Percentiles rank a stretch among this genome's conserved stretches.
Conservation (phyloP, 371 early-diverging fungal species). For the Apophysomyces elegans region DNA sequence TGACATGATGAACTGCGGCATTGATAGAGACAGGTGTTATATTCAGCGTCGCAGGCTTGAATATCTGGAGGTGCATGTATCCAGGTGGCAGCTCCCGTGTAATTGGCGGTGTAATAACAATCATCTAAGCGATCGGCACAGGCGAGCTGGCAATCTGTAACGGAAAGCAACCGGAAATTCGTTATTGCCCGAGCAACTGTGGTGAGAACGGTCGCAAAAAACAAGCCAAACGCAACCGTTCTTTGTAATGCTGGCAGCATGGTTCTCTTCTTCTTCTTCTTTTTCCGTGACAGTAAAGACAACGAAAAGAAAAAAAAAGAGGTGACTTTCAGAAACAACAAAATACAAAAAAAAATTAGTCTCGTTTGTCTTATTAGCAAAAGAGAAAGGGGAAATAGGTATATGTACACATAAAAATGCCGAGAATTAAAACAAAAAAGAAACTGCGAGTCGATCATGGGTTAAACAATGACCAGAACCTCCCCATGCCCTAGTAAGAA, state of each 20-base stretch:
- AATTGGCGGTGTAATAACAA: slow-evolving; percentile 2
- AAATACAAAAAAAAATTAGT: too few relatives aligned
- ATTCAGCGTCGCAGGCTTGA: neutral
- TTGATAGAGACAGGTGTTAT: neutral
- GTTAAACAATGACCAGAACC: too few relatives aligned
- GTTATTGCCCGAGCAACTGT: neutral
- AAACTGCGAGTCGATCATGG: too few relatives aligned
- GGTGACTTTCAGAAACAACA: neutral
- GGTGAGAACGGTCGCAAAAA: neutral
- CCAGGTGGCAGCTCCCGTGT: neutral
- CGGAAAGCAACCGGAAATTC: neutral
- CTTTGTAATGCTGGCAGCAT: neutral
- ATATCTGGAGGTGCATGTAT: neutral
- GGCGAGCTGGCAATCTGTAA: neutral
- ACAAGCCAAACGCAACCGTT: neutral
- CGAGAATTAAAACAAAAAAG: too few relatives aligned
- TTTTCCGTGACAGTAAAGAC: neutral
- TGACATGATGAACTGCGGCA: neutral
- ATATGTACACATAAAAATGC: too few relatives aligned
- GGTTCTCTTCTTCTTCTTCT: too few relatives aligned
- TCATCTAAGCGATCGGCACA: neutral
- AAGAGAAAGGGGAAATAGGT: too few relatives aligned
- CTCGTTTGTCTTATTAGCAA: too few relatives aligned
- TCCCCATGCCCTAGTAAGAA: too few relatives aligned
- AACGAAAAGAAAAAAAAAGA: neutral